Conservation (phyloP, 345 rosid genomes). For the Populus alba region DNA sequence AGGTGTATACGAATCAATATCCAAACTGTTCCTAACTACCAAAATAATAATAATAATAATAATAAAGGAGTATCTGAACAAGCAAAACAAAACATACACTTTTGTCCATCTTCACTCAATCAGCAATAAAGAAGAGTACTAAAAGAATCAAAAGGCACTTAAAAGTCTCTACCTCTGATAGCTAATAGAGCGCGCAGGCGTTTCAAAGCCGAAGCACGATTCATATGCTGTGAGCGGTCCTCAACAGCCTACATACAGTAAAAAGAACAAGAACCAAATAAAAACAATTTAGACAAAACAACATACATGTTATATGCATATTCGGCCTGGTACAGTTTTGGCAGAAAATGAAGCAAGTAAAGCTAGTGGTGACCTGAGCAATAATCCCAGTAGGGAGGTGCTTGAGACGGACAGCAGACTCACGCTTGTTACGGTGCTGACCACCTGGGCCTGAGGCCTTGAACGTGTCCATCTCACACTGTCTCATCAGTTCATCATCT, state of each 20-base stretch:
- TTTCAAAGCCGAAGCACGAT: slow-evolving; percentile 73
- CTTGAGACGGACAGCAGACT: slow-evolving; percentile 84
- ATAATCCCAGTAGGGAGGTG: slow-evolving; percentile 80
- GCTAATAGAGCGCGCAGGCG: slow-evolving; percentile 83
- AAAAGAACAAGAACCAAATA: too few species aligned
- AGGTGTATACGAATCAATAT: slow-evolving; percentile 59
- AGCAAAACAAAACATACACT: neutral
- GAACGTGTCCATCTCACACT: slow-evolving; percentile 67
- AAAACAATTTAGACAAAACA: neutral
- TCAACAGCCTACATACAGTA: slow-evolving; percentile 50
- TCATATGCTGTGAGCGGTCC: slow-evolving; percentile 92
- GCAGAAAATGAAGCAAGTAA: neutral
- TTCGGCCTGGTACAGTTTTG: neutral
- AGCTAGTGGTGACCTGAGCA: slow-evolving; percentile 47
- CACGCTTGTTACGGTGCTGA: slow-evolving; percentile 96
- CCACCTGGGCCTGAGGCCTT: slow-evolving; percentile 91
- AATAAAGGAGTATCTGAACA: neutral
- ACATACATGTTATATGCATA: slow-evolving; percentile 19
- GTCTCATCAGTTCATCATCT: slow-evolving; percentile 74
- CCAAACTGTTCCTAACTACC: slow-evolving; percentile 66
- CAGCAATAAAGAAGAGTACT: neutral
- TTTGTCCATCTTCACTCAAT: too few species aligned
- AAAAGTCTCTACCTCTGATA: slow-evolving; percentile 47
- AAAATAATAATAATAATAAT: slow-evolving; percentile 3
- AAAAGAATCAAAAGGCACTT: neutral